Evolutionary conservation across 75 land plant genomes (phyloP), one percentile per base, ranked within the genome.

Genomic region (Pseudotsuga menziesii): DNA sequence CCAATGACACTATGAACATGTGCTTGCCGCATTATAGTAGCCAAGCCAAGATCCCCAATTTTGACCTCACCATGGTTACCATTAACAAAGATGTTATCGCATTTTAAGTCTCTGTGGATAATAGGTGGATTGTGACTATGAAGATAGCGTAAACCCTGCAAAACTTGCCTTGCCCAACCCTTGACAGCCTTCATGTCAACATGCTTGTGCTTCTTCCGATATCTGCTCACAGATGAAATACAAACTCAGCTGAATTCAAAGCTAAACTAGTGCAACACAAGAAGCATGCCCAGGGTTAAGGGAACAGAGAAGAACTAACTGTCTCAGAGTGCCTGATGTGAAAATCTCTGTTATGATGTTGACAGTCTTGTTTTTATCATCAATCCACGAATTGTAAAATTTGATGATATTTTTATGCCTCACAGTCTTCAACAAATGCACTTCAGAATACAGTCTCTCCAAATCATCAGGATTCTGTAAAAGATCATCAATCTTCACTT

Each of bases 71-170:
- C 97, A 77, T 82, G 76, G 74, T 92, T 88, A 16, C 94, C 94
- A 84, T 94, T 94, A 56, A 94, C 82, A 78, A 94, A 94, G 16
- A 94, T 87, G 77, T 92, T 92, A 72, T 94, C 97, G 82, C 94
- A 92, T 63, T 87, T 94, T 77, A 94, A 78, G 36, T 94, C 94
- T 23, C 94, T 85, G 70, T 94, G 98, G 57, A 94, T 84, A 36
- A 94, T 85, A 0, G 95, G 85, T 3, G 95, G 98, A 75, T 83
- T 83, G 19, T 92, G 95, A 69, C 91, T 79, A 73, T 94, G 95
- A 35, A 94, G 93, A 87, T 95, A 95, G 17, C 79, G 77, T 39
- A 92, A 77, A 32, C 95, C 95, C 19, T 44, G 61, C 32, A 89
- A 52, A 81, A 89, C 82, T 56, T 89, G 91, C 54, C 86, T 82